These are phyloP conservation scores for Sordariomycetes sp. DNA, from an alignment of 2,329 filamentous ascomycete genomes.

Conservation along the genomic window DNA sequence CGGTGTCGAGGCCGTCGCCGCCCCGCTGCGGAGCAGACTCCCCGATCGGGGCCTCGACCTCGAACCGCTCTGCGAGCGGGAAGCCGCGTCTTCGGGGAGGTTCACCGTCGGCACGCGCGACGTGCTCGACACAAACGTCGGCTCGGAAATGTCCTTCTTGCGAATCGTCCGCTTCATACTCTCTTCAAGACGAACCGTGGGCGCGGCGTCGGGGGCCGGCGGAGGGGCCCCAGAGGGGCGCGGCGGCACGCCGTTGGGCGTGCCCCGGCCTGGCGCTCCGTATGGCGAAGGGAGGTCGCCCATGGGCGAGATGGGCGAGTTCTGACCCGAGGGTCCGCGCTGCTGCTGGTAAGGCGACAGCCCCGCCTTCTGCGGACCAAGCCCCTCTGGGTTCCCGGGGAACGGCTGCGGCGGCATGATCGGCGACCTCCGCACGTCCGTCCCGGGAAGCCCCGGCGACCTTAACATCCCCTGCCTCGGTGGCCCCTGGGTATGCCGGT, in stretches of 20 bases:
- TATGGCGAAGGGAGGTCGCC: constrained; percentile 18
- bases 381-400: constrained; percentile 11
- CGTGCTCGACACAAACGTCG: constrained; percentile 30
- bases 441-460: constrained; percentile 33
- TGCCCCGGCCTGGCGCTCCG: constrained; percentile 16
- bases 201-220: constrained; percentile 11
- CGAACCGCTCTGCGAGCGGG: constrained; percentile 21
- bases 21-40: constrained; percentile 15
- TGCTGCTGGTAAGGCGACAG: neutral
- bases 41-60: constrained; percentile 22
- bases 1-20: constrained; percentile 18
- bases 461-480: constrained; percentile 20
- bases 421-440: constrained; percentile 31
- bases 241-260: constrained; percentile 15
- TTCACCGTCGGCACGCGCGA: constrained; percentile 28
- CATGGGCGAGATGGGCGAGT: constrained; percentile 31
- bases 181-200: constrained; percentile 19
- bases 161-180: constrained; percentile 26
- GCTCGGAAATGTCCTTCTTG: constrained; percentile 36
- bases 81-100: constrained; percentile 19
- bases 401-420: constrained; percentile 31
- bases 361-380: constrained; percentile 8
- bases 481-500: constrained; percentile 9
- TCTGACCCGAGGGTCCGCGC: constrained; percentile 21
- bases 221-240: constrained; percentile 19